phyloP scores from a whole-genome alignment of 1,284 basidiomycete species.

The Spongispora temasekensis region DNA sequence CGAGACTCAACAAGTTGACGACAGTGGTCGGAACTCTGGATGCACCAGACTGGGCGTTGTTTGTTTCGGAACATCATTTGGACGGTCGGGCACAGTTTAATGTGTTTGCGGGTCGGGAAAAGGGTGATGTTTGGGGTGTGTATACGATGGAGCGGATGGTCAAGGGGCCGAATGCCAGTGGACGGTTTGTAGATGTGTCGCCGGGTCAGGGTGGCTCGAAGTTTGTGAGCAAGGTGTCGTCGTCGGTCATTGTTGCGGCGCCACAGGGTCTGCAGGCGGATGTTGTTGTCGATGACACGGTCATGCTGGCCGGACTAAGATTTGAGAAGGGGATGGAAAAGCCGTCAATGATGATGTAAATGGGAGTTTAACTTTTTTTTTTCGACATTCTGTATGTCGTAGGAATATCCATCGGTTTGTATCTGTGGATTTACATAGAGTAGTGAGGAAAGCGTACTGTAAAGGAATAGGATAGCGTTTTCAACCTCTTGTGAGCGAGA shows the following conservation, averaged over 20 bases:
- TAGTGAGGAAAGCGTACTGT: too few species aligned
- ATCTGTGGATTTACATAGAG: too few species aligned
- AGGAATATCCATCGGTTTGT: too few species aligned
- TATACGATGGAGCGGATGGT: conserved; percentile 58
- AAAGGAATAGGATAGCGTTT: too few species aligned
- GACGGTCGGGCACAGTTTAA: conserved; percentile 69
- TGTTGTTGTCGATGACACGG: conserved; percentile 20
- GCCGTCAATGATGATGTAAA: background rate
- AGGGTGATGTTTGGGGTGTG: conserved; percentile 64
- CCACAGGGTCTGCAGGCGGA: conserved; percentile 1
- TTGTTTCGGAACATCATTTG: conserved; percentile 68
- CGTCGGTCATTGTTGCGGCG: background rate
- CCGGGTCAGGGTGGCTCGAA: conserved; percentile 36
- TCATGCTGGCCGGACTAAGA: conserved; percentile 24
- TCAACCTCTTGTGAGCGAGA: too few species aligned
- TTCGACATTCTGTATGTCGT: too few species aligned
- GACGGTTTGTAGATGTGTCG: conserved; percentile 45
- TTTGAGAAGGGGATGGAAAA: conserved; percentile 18
- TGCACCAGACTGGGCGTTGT: conserved; percentile 65
- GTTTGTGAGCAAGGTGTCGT: conserved; percentile 57
- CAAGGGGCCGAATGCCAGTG: conserved; percentile 33
- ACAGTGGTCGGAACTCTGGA: conserved; percentile 73
- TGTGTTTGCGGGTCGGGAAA: conserved; percentile 51
- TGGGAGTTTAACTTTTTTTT: background rate
- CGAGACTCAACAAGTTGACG: too few species aligned